These are phyloP conservation scores for Pleurotus djamor DNA, from an alignment of 768 basidiomycete species.

Conservation along the genomic window DNA sequence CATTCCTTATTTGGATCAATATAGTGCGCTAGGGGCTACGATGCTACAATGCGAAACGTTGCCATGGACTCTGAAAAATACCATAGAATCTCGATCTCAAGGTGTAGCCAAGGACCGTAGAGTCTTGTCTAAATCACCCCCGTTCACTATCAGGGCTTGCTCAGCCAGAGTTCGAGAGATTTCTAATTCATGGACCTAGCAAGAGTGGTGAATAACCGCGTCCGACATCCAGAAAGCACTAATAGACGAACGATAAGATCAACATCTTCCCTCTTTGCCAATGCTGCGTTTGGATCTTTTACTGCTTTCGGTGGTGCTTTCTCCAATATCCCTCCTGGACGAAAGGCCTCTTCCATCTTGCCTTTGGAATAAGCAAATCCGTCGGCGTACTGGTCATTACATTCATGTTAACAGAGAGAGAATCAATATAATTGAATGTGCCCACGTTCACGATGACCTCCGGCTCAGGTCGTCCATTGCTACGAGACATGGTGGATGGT, in stretches of 20 bases:
- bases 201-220: neutral
- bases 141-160: slow-evolving; percentile 49
- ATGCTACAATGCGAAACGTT: neutral
- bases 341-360: slow-evolving; percentile 65
- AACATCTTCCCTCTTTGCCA: slow-evolving; percentile 57
- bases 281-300: slow-evolving; percentile 34
- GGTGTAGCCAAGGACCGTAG: slow-evolving; percentile 37
- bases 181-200: slow-evolving; percentile 64
- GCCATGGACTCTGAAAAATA: neutral
- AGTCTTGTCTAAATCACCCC: slow-evolving; percentile 51
- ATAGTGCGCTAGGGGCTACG: neutral
- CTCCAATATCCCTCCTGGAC: slow-evolving; percentile 53
- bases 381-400: slow-evolving; percentile 48
- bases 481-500: slow-evolving; percentile 26
- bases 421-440: slow-evolving; percentile 3
- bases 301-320: slow-evolving; percentile 46
- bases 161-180: slow-evolving; percentile 58
- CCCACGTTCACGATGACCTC: slow-evolving; percentile 69
- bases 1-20: too few species aligned
- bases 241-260: slow-evolving; percentile 54
- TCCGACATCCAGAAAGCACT: neutral
- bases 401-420: neutral
- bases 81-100: neutral
- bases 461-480: slow-evolving; percentile 58
- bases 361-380: slow-evolving; percentile 67